These are phyloP conservation scores for Pichia terricola DNA, from an alignment of 1,139 yeast genomes.

Conservation along the genomic window DNA sequence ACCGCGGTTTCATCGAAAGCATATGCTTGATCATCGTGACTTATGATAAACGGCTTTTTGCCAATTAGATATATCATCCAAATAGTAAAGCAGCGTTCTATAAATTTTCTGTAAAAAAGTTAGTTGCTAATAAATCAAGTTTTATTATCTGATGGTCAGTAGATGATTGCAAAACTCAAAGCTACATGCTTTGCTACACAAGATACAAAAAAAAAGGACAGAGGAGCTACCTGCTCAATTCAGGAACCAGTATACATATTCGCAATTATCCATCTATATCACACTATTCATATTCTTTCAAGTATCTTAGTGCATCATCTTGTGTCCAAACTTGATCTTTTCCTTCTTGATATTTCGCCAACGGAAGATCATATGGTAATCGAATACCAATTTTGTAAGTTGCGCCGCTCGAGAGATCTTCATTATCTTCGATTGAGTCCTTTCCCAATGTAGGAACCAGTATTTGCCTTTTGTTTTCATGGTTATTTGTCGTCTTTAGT, in stretches of 20 bases:
- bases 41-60: not conserved
- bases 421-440: not conserved
- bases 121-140: not conserved
- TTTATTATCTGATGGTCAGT: not conserved
- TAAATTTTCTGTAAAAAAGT: no score
- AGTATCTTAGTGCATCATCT: not conserved
- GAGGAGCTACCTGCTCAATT: no score
- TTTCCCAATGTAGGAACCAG: not conserved
- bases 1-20: constrained; percentile 2
- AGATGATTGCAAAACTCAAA: not conserved
- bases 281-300: not conserved
- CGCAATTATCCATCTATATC: not conserved
- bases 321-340: not conserved
- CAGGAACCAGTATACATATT: no score
- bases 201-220: no score
- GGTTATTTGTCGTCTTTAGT: constrained; percentile 9
- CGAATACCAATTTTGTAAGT: constrained; percentile 18
- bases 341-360: constrained; percentile 14
- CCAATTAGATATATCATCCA: not conserved
- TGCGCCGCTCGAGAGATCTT: constrained; percentile 6
- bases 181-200: no score
- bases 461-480: not conserved
- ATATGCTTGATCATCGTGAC: not conserved
- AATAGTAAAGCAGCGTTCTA: not conserved
- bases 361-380: constrained; percentile 48